phyloP scores from a whole-genome alignment of 2,329 filamentous ascomycete species.

The Gaeumannomyces sp. region DNA sequence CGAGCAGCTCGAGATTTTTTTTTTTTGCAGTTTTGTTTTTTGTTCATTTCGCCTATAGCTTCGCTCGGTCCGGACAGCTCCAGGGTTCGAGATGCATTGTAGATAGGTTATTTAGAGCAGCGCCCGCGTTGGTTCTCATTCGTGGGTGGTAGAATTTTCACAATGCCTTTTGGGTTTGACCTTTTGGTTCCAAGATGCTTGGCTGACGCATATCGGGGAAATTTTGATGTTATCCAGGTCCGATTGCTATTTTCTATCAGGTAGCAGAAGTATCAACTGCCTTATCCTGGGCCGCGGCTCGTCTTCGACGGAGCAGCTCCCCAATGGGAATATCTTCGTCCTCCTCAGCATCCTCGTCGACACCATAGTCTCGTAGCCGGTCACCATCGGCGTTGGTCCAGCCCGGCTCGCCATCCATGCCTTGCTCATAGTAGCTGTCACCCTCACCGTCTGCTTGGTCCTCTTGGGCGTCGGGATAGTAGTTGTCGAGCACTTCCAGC shows the following conservation, averaged over 20 bases:
- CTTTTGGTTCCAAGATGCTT: background rate
- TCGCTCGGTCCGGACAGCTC: background rate
- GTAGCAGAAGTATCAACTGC: background rate
- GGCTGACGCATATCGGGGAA: background rate
- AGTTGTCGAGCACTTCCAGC: constrained; percentile 50
- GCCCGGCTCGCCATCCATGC: constrained; percentile 43
- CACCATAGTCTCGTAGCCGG: constrained; percentile 67
- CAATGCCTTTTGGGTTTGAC: background rate
- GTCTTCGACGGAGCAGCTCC: constrained; percentile 56
- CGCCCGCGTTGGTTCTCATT: background rate
- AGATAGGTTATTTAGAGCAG: constrained; percentile 4
- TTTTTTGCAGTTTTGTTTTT: constrained; percentile 2
- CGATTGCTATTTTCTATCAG: background rate
- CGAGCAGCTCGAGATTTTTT: background rate
- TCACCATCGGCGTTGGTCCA: constrained; percentile 77
- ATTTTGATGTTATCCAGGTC: background rate
- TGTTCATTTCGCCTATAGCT: background rate
- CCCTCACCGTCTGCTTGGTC: constrained; percentile 14
- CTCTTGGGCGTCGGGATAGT: constrained; percentile 13
- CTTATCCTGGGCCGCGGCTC: constrained; percentile 19
- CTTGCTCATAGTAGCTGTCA: constrained; percentile 22
- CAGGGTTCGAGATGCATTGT: background rate
- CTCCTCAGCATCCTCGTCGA: constrained; percentile 65
- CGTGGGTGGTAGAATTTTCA: background rate
- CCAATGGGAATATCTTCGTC: constrained; percentile 62